Conservation (phyloP, 352 stramenopile species). For the Blastocystis sp. region DNA sequence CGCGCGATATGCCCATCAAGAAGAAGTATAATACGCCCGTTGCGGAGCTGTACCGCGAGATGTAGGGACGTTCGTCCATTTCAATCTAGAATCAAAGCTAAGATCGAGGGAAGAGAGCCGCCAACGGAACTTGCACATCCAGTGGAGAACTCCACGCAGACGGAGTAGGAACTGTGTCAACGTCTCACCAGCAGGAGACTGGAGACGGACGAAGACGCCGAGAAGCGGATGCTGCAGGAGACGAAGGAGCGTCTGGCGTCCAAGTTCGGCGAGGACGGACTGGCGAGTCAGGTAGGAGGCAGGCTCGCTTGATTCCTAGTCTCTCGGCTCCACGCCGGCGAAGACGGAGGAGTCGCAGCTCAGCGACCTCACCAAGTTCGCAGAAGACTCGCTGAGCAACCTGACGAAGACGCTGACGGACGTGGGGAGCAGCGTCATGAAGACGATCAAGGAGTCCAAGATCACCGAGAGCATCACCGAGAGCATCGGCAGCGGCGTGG, state of each 20-base stretch:
- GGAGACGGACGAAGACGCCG: not conserved
- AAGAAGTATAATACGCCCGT: slow-evolving; percentile 58
- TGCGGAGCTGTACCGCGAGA: slow-evolving; percentile 56
- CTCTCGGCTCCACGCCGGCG: not conserved
- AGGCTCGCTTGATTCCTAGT: not conserved
- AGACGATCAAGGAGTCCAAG: slow-evolving; percentile 16
- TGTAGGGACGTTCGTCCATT: not conserved
- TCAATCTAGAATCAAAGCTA: slow-evolving; percentile 39
- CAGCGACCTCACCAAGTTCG: not conserved
- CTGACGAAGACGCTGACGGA: slow-evolving; percentile 12
- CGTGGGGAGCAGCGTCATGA: not conserved
- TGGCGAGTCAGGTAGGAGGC: not conserved
- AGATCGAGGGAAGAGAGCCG: slow-evolving; percentile 26
- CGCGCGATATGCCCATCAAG: slow-evolving; percentile 43
- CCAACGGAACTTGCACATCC: slow-evolving; percentile 6
- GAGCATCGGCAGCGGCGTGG: not conserved
- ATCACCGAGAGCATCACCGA: not conserved
- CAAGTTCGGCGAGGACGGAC: slow-evolving; percentile 49
- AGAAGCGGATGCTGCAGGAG: not conserved
- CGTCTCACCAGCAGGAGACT: not conserved
- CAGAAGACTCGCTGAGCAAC: not conserved
- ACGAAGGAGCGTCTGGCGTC: not conserved
- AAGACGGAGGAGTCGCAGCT: not conserved
- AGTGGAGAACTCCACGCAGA: not conserved
- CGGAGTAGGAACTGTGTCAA: not conserved